Evolutionary conservation across 2,329 filamentous ascomycete species (phyloP), one percentile per base, ranked within the genome.

Genomic region (Xylaria hypoxylon): DNA sequence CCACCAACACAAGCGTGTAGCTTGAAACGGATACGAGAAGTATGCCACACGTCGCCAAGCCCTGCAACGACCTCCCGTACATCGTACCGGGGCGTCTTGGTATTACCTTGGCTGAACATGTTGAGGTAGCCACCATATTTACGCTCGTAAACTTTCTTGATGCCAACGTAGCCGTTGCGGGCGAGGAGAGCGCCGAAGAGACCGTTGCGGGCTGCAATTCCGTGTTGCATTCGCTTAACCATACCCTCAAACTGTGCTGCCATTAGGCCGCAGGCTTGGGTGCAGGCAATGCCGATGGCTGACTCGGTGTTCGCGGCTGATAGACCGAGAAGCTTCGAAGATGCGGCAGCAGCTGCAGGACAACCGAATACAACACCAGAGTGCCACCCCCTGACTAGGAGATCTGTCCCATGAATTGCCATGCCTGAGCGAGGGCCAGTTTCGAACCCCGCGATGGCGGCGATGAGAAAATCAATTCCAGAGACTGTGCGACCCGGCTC

Each of bases 161-260:
- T 83, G 0, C 81, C 81, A 1, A 74, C 70, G 64, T 84, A 84
- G 2, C 77, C 78, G 0, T 72, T 71, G 28, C 73, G 70, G 1
- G 79, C 79, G 33, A 83, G 66, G 2, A 83, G 59, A 0, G 80
- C 77, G 0, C 72, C 79, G 17, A 83, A 75, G 0, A 83, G 74
- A 1, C 81, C 81, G 62, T 79, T 82, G 6, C 81, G 77, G 5
- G 81, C 77, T 0, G 81, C 80, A 66, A 84, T 83, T 5, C 77
- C 81, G 64, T 83, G 81, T 68, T 83, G 81, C 77, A 83, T 80
- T 2, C 80, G 77, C 70, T 83, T 84, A 0, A 79, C 76, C 64
- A 79, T 77, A n/a, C 77, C 77, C 50, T 79, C 81, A 62, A 78
- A 83, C 65, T 82, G 78, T 3, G 80, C 81, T 2, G 77, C 76